These are phyloP conservation scores for Alternaria arbusti DNA, from an alignment of 2,329 filamentous ascomycete genomes.

Conservation along the genomic window DNA sequence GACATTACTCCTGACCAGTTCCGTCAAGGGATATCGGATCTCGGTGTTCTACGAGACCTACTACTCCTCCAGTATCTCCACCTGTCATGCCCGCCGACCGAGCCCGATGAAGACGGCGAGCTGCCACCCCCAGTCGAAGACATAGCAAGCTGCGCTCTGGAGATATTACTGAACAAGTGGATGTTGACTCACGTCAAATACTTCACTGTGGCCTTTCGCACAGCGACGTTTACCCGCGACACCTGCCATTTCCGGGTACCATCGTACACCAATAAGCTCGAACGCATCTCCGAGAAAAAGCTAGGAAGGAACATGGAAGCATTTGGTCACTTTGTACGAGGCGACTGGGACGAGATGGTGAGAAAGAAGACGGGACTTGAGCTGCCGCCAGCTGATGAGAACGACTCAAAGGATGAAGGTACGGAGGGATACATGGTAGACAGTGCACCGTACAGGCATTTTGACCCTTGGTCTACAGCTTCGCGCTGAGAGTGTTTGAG, in stretches of 20 bases:
- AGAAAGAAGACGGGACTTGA: not conserved
- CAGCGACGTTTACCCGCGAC: not conserved
- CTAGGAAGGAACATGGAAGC: not conserved
- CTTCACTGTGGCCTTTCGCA: not conserved
- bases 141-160: not conserved
- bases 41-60: not conserved
- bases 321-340: not conserved
- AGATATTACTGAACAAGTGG: not conserved
- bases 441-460: not conserved
- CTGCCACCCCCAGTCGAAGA: not conserved
- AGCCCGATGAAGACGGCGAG: not conserved
- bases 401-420: not conserved
- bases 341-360: not conserved
- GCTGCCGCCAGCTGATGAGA: not conserved
- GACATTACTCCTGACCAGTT: not conserved
- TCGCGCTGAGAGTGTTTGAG: conserved; percentile 9
- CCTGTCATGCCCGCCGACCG: not conserved
- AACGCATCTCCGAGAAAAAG: not conserved
- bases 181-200: not conserved
- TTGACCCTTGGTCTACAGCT: conserved; percentile 14
- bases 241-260: not conserved
- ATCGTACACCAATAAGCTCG: not conserved
- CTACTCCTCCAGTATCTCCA: not conserved
- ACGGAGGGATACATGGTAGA: not conserved
- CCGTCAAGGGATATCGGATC: not conserved